Conservation (phyloP, 2,329 filamentous ascomycete species). For the Chaetomium sp. region DNA sequence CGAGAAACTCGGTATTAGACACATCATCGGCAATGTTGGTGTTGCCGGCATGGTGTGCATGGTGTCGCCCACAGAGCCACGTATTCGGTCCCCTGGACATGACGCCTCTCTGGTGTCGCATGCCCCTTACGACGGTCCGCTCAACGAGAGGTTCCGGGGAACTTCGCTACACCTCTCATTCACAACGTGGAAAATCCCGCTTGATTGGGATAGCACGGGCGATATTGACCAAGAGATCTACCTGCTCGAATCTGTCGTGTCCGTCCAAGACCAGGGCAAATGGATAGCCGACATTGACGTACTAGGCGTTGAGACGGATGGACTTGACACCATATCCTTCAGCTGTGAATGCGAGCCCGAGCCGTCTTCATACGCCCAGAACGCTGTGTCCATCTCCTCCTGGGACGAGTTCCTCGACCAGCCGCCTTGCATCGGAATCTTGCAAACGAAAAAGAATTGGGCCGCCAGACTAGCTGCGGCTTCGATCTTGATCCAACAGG, state of each 20-base stretch:
- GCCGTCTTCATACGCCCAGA: background rate
- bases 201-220: conserved; percentile 4
- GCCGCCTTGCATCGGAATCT: background rate
- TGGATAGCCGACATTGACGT: conserved; percentile 20
- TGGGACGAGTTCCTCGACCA: background rate
- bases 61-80: conserved; percentile 1
- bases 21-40: conserved; percentile 11
- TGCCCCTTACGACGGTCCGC: conserved; percentile 7
- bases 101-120: background rate
- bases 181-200: conserved; percentile 5
- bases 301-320: background rate
- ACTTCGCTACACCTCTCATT: conserved; percentile 23
- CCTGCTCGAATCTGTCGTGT: conserved; percentile 15
- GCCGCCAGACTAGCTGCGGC: background rate
- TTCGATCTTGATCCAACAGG: background rate
- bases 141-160: conserved; percentile 8
- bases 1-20: background rate
- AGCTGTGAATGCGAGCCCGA: background rate
- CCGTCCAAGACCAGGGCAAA: conserved; percentile 13
- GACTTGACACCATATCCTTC: too few relatives aligned
- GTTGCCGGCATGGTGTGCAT: conserved; percentile 10
- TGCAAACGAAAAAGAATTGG: background rate
- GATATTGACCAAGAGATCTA: conserved; percentile 12
- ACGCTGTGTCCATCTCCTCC: background rate
- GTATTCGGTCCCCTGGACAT: background rate